Conservation (phyloP, 371 early-diverging fungal genomes). For the Syncephalis plumigaleata region DNA sequence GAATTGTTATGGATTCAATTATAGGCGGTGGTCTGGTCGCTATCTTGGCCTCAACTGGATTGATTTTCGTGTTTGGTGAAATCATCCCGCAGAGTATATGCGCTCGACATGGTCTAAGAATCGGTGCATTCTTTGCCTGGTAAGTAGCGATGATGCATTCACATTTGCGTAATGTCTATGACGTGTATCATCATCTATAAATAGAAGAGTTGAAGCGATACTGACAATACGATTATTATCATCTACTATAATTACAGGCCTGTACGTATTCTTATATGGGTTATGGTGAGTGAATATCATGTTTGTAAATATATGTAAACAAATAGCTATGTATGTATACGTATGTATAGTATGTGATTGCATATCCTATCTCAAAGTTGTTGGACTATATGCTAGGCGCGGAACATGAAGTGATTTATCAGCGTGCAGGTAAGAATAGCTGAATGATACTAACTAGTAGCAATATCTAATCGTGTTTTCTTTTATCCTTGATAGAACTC, state of each 20-base stretch:
- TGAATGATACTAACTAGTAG: neutral
- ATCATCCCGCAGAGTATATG: constrained; percentile 47
- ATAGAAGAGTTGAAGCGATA: too few relatives aligned
- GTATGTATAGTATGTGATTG: constrained; percentile 48
- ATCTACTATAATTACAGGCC: constrained; percentile 5
- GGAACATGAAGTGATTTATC: constrained; percentile 61
- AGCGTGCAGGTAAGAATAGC: constrained; percentile 20
- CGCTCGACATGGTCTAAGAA: constrained; percentile 45
- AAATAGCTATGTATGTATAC: constrained; percentile 24
- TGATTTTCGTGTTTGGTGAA: constrained; percentile 92
- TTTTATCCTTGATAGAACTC: constrained; percentile 31
- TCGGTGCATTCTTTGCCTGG: constrained; percentile 57
- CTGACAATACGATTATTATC: too few relatives aligned
- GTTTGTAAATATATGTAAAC: neutral
- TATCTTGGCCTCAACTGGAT: constrained; percentile 65
- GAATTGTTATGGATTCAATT: constrained; percentile 50
- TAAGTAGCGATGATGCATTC: constrained; percentile 5
- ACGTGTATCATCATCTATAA: neutral
- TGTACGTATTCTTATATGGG: constrained; percentile 9
- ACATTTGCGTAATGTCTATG: neutral
- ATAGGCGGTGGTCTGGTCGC: constrained; percentile 69
- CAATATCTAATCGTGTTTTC: neutral
- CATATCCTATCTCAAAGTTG: constrained; percentile 61
- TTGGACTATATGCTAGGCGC: constrained; percentile 65
- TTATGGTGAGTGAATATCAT: constrained; percentile 2